Evolutionary conservation across 805 yeast species (phyloP).

Genomic region (Cyberlindnera maritima): DNA sequence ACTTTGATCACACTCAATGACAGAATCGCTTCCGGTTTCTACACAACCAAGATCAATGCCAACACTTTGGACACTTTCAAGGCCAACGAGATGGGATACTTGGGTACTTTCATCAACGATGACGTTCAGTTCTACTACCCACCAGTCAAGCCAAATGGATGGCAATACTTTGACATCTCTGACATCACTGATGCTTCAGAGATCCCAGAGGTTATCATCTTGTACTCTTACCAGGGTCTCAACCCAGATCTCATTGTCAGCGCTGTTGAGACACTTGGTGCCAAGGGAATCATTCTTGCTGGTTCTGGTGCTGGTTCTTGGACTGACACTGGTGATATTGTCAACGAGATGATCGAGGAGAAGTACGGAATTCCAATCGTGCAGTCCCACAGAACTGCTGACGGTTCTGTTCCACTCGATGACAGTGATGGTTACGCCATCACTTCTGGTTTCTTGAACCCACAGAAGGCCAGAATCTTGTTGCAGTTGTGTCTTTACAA

Average conservation of each 20-base stretch:
- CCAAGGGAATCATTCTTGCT: constrained; percentile 58
- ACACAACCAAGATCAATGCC: constrained; percentile 65
- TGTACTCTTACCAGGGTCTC: constrained; percentile 61
- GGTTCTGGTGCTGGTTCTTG: constrained; percentile 69
- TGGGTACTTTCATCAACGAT: constrained; percentile 66
- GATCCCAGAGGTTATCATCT: constrained; percentile 45
- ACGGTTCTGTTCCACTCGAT: constrained; percentile 62
- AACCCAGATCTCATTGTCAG: constrained; percentile 44
- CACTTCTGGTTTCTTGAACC: constrained; percentile 63
- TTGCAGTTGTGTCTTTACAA: constrained; percentile 50
- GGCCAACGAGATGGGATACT: constrained; percentile 62
- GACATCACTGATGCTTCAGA: constrained; percentile 22
- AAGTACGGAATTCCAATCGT: constrained; percentile 47
- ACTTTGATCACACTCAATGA: constrained; percentile 63
- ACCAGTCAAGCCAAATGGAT: constrained; percentile 46
- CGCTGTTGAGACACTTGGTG: constrained; percentile 40
- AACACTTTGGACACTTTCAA: constrained; percentile 67
- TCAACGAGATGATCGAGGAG: constrained; percentile 38
- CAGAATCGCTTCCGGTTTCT: constrained; percentile 64
- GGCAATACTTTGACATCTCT: constrained; percentile 32
- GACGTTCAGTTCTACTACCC: constrained; percentile 62
- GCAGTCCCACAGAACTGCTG: constrained; percentile 62
- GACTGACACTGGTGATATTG: constrained; percentile 39
- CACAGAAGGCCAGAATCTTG: constrained; percentile 59
- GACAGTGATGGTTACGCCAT: constrained; percentile 37